Base-by-base conservation (phyloP, 805 yeast species). In the Yamadazyma sp. region DNA sequence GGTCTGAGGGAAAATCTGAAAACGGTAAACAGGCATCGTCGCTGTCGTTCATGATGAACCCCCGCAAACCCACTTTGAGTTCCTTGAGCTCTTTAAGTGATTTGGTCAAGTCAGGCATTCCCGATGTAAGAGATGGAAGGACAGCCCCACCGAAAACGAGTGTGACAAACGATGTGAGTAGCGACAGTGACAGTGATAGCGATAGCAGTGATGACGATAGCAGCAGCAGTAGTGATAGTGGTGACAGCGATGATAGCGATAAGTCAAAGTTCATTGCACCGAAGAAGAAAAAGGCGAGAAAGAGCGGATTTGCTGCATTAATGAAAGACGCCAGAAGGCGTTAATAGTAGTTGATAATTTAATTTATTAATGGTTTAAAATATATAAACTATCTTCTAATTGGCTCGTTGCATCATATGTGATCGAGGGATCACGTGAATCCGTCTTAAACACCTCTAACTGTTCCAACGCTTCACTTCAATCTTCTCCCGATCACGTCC, bases 71-170 rank as follows among this genome's bases (percentile, higher is more conserved):
- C 1, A 73, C 81, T 0, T 66, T 78, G 37, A 48, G 57, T 12
- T 80, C 29, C 0, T 66, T 78, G 37, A 49, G 57, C 14, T 75
- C 84, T 1, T 57, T 82, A 21, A 72, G 77, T 3, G 84, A 81
- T 42, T 60, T 82, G 41, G 80, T 73, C 4, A 67, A 72, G n/a
- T 66, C 81, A 36, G 88, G 86, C 3, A 71, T 82, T 9, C 89
- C 89, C 2, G 84, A 77, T 14, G 86, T 82, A 0, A 72, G 69
- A 38, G 85, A 80, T 30, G 63, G 64, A 6, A 37, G 21, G 21
- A 6, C 38, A 12, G 29, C 30, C 9, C 35, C 38, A 12, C 42
- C 27, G 45, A 37, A 14, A 35, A 38, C 24, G 44, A 34, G 13
- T 45, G 53, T 36, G 53, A 42, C 10, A 25, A 4, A 31, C 18